phyloP scores from a whole-genome alignment of 1,284 basidiomycete species.

The Leccinum pachyderme region DNA sequence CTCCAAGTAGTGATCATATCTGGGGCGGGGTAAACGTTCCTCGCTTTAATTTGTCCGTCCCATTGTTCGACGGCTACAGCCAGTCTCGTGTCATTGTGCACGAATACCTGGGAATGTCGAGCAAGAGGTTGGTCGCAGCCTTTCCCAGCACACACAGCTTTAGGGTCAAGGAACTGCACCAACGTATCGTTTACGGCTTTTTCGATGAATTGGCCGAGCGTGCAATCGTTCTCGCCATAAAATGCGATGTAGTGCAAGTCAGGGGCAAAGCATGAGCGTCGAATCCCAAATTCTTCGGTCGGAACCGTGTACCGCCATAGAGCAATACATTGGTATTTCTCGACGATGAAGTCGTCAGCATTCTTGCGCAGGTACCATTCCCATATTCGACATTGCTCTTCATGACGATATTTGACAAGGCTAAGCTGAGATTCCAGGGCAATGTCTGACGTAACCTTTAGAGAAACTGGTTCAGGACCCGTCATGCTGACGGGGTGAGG shows the following conservation, averaged over 20 bases:
- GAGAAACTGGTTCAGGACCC: slow-evolving; percentile 38
- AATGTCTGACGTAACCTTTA: slow-evolving; percentile 61
- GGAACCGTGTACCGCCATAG: slow-evolving; percentile 76
- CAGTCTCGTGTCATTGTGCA: slow-evolving; percentile 85
- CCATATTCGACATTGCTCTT: slow-evolving; percentile 86
- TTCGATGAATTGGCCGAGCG: slow-evolving; percentile 91
- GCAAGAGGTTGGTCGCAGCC: slow-evolving; percentile 80
- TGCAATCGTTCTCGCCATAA: slow-evolving; percentile 91
- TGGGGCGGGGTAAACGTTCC: slow-evolving; percentile 51
- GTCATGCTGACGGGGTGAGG: slow-evolving; percentile 24
- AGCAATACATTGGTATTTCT: slow-evolving; percentile 89
- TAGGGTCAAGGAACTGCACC: slow-evolving; percentile 67
- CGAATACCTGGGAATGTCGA: slow-evolving; percentile 85
- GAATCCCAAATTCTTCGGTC: slow-evolving; percentile 59
- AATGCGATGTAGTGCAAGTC: slow-evolving; percentile 77
- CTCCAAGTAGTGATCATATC: slow-evolving; percentile 92
- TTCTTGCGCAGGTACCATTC: slow-evolving; percentile 88
- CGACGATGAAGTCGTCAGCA: slow-evolving; percentile 81
- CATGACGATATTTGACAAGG: slow-evolving; percentile 74
- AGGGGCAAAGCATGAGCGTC: slow-evolving; percentile 71
- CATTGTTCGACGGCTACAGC: slow-evolving; percentile 87
- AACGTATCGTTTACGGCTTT: slow-evolving; percentile 71
- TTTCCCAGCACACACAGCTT: slow-evolving; percentile 77
- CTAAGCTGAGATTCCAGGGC: slow-evolving; percentile 68
- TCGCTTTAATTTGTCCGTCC: slow-evolving; percentile 71